Conservation (phyloP, 2,329 filamentous ascomycete genomes). For the Pseudofabraea citricarpa region DNA sequence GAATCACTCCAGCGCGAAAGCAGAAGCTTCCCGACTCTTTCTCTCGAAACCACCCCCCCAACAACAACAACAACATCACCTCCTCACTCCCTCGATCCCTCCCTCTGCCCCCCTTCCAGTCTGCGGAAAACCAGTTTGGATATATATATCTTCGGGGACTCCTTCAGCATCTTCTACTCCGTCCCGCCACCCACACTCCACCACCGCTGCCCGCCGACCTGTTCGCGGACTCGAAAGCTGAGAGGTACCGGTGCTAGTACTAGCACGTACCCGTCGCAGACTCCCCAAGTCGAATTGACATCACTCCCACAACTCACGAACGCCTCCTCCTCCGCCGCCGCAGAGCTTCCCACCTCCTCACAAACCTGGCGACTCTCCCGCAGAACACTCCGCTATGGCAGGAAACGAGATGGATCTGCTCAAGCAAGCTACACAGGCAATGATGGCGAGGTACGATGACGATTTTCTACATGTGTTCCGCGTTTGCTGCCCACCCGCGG, state of each 20-base stretch:
- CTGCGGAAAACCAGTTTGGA: background rate
- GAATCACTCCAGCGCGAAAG: too few relatives aligned
- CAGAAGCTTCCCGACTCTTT: background rate
- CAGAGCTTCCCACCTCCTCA: background rate
- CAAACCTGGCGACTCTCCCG: slow-evolving; percentile 9
- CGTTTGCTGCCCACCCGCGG: too few relatives aligned
- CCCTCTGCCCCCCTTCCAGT: background rate
- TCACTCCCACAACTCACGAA: slow-evolving; percentile 3
- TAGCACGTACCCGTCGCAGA: slow-evolving; percentile 2
- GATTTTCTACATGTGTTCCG: slow-evolving; percentile 1
- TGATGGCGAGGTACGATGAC: slow-evolving; percentile 30
- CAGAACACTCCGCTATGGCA: slow-evolving; percentile 19
- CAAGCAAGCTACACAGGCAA: slow-evolving; percentile 29
- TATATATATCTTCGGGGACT: background rate
- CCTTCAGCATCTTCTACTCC: background rate
- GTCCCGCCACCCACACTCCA: background rate
- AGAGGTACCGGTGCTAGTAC: too few relatives aligned
- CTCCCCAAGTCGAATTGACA: slow-evolving; percentile 3
- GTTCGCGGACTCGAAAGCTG: too few relatives aligned
- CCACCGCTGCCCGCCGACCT: too few relatives aligned
- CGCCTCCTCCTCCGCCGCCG: background rate
- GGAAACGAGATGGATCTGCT: slow-evolving; percentile 27
- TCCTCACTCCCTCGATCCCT: background rate
- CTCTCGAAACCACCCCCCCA: too few relatives aligned
- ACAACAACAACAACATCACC: background rate